Base-by-base conservation (phyloP, 768 basidiomycete genomes). In the Mrakia gelida region DNA sequence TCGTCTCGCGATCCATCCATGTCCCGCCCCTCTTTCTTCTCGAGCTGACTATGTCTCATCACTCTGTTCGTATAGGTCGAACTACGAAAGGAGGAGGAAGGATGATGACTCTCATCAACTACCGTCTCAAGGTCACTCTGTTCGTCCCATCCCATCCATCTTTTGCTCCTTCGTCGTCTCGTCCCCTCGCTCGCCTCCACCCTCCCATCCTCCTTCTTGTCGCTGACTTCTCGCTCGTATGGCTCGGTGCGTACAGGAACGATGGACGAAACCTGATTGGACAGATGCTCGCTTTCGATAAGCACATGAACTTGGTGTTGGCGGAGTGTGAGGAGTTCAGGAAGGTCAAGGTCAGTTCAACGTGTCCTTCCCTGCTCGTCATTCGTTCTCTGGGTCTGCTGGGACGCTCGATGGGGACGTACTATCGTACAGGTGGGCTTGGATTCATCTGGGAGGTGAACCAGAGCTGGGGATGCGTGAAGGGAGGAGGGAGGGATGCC, bases 241-340 rank as follows among this genome's bases (percentile, higher is more conserved):
- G 13, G 43, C 7, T 63, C 23, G 16, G 28, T 43, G 11, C 26
- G 11, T 61, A 21, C 78, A 85, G 84, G 74, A 84, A 84, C 90
- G 97, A 99, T 85, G 95, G 95, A 79, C 92, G 97, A 85, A 89
- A 92, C 76, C 87, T 98, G 82, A 94, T 93, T 67, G 97, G 97
- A 61, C 97, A 98, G 87, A 97, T 98, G 93, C 92, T 99, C 84
- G 97, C 97, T 73, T 99, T 98, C 84, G 97, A 99, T 87, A 91
- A 93, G 83, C 97, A 99, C 86, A 99, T 98, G 97, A 99, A 99
- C 86, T 88, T 99, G 81, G 97, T 99, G 65, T 87, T 99, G 75
- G 95, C 96, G 23, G 97, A 98, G 82, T 98, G 95, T 83, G 97
- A 99, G 85, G 97, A 99, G 86, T 99, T 98, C 84, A 87, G 97